Percentiles rank a stretch among this genome's conserved stretches.
These are phyloP conservation scores for Penicillium sp. DNA, from an alignment of 2,329 filamentous ascomycete species.

Conservation along the genomic window DNA sequence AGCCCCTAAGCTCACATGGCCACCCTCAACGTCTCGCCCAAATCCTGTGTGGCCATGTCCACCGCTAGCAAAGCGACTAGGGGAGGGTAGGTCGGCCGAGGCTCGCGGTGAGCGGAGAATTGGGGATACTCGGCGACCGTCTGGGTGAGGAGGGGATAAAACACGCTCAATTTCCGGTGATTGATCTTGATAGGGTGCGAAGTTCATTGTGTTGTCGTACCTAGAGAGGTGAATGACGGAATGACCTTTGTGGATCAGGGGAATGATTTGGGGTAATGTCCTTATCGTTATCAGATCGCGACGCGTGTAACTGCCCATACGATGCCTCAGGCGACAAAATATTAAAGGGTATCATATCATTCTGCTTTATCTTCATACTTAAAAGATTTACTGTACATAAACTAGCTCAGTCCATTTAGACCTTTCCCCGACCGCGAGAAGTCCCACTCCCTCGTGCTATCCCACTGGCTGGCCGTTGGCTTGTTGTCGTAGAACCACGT, in stretches of 20 bases:
- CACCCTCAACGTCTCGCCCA: conserved; percentile 45
- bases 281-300: conserved; percentile 19
- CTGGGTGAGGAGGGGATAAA: conserved; percentile 66
- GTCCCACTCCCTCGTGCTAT: conserved; percentile 41
- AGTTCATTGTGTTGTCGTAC: conserved; percentile 67
- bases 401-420: conserved; percentile 17
- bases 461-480: conserved; percentile 41
- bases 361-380: conserved; percentile 25
- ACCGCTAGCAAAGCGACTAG: conserved; percentile 41
- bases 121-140: conserved; percentile 53
- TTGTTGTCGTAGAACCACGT: conserved; percentile 34
- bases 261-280: conserved; percentile 6
- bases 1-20: conserved; percentile 67
- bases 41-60: conserved; percentile 44
- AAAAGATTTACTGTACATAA: conserved; percentile 22
- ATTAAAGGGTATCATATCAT: conserved; percentile 10
- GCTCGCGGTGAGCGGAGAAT: conserved; percentile 55
- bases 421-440: conserved; percentile 36
- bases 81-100: conserved; percentile 41
- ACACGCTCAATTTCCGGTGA: conserved; percentile 81
- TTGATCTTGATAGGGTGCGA: conserved; percentile 93
- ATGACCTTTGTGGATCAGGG: conserved; percentile 5
- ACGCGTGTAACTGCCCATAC: background rate
- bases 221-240: background rate
- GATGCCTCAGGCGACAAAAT: conserved; percentile 16